A percentile compares a stretch with the other conserved stretches of the same genome.
Evolutionary conservation across 345 rosid genomes (phyloP).

Genomic region (Eucalyptus melliodora): DNA sequence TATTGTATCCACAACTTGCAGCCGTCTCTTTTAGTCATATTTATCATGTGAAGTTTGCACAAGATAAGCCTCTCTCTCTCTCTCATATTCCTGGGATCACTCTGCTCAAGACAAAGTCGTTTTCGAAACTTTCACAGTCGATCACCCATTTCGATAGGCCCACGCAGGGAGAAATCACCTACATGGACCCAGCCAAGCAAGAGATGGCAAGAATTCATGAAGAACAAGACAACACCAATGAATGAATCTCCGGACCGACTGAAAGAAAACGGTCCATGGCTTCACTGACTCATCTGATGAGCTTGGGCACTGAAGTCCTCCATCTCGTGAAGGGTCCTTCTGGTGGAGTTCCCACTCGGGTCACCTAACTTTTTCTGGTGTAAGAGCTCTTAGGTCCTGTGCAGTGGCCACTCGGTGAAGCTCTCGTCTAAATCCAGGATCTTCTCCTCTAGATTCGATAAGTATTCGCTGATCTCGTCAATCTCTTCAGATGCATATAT

Average conservation of each 20-base stretch:
- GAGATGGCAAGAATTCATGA: not conserved
- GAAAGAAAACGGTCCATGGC: not conserved
- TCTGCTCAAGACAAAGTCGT: not conserved
- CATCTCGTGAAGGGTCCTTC: not conserved
- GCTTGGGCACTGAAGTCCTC: not conserved
- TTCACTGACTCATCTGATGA: not conserved
- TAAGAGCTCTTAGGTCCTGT: not conserved
- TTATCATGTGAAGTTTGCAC: not conserved
- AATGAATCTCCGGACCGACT: not conserved
- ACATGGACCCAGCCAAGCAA: not conserved
- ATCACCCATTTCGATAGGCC: not conserved
- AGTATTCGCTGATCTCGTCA: not conserved
- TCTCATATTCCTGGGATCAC: not conserved
- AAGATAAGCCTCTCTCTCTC: not conserved
- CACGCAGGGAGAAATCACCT: not conserved
- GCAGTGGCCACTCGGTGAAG: not conserved
- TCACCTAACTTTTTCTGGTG: not conserved
- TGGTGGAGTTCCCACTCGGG: not conserved
- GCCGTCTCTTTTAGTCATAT: not conserved
- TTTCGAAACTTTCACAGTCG: not conserved
- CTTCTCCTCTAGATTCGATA: not conserved
- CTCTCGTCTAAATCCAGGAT: not conserved
- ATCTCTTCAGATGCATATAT: not conserved
- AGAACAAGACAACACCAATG: not conserved
- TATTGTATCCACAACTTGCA: not conserved